phyloP scores from a whole-genome alignment of 2,329 filamentous ascomycete genomes.

The Ophiostoma sp. region DNA sequence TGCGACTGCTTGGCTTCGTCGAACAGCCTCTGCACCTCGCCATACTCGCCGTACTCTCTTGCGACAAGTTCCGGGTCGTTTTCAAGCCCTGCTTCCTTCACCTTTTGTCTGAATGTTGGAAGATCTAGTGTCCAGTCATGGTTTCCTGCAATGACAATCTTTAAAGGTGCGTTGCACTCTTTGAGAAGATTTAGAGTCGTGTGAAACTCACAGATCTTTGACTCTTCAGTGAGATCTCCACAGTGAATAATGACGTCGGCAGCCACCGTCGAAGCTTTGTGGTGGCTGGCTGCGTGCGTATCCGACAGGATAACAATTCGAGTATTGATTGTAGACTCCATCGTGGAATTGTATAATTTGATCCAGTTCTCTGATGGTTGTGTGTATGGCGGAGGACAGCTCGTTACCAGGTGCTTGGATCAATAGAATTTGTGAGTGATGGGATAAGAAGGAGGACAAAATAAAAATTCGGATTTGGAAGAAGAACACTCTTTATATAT shows the following conservation, averaged over 20 bases:
- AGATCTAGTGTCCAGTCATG: constrained; percentile 45
- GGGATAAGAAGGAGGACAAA: too few species aligned
- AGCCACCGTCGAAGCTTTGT: constrained; percentile 19
- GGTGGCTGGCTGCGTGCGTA: constrained; percentile 34
- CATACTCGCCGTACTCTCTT: not conserved
- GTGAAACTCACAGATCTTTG: constrained; percentile 39
- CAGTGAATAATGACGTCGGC: constrained; percentile 49
- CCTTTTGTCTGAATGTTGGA: constrained; percentile 33
- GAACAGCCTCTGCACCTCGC: constrained; percentile 34
- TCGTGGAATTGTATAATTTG: too few species aligned
- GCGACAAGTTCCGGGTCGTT: constrained; percentile 16
- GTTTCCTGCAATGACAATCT: constrained; percentile 52
- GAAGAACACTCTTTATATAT: too few species aligned
- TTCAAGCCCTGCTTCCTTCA: constrained; percentile 15
- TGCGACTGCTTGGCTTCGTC: constrained; percentile 32
- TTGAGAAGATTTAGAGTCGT: constrained; percentile 41
- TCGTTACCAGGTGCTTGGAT: too few species aligned
- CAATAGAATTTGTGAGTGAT: too few species aligned
- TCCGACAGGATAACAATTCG: constrained; percentile 43
- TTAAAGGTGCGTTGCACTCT: constrained; percentile 44
- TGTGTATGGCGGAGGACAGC: too few species aligned
- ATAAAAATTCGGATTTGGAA: too few species aligned
- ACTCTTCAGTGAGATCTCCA: constrained; percentile 46
- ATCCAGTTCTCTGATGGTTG: too few species aligned
- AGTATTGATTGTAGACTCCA: not conserved